Percentiles rank a stretch among this genome's conserved stretches.
phyloP scores from a whole-genome alignment of 805 yeast genomes.

The Starmerella apis region DNA sequence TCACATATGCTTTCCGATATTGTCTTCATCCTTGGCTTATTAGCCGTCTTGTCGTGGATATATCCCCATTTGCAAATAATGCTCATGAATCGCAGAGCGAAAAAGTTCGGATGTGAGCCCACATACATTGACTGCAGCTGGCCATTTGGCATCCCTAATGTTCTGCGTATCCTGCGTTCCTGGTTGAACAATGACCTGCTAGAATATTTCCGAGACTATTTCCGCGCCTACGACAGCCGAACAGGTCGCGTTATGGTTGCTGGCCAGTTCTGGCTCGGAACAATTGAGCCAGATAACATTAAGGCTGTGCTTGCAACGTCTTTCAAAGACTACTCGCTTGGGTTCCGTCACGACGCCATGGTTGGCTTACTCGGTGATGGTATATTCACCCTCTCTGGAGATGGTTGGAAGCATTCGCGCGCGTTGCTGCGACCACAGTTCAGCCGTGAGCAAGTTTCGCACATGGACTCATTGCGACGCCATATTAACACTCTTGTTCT shows the following conservation, averaged over 20 bases:
- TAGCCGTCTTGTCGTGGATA: background rate
- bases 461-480: conserved; percentile 22
- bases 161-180: conserved; percentile 1
- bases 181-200: conserved; percentile 9
- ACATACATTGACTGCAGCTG: conserved; percentile 4
- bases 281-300: conserved; percentile 28
- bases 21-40: background rate
- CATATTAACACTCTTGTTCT: conserved; percentile 25
- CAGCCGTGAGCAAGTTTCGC: conserved; percentile 25
- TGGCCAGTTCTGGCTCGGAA: conserved; percentile 21
- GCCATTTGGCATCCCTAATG: conserved; percentile 18
- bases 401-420: conserved; percentile 30
- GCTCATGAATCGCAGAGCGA: conserved; percentile 15
- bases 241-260: conserved; percentile 15
- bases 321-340: conserved; percentile 28
- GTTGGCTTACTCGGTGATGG: conserved; percentile 27
- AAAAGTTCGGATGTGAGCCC: conserved; percentile 13
- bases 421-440: conserved; percentile 30
- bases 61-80: conserved; percentile 8
- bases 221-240: conserved; percentile 1
- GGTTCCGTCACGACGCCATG: conserved; percentile 25
- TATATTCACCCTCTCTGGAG: conserved; percentile 28
- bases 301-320: conserved; percentile 26
- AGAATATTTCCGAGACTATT: conserved; percentile 12
- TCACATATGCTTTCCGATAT: conserved; percentile 4